Conservation (phyloP, 257 asterid genomes). For the Thymus quinquecostatus region DNA sequence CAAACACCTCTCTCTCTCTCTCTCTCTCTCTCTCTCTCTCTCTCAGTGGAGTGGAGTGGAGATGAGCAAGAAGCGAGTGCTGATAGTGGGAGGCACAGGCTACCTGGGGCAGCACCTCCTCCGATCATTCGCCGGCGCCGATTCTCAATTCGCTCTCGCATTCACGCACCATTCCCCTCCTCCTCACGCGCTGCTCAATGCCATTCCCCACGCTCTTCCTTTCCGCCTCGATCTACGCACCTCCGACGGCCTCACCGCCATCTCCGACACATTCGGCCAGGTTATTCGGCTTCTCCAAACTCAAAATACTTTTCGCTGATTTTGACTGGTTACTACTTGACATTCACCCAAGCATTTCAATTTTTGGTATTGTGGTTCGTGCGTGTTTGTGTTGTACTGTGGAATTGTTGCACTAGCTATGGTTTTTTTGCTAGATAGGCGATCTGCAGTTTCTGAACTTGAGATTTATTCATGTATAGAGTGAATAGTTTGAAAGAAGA, state of each 20-base stretch:
- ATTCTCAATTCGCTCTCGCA: slow-evolving; percentile 48
- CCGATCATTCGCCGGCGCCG: slow-evolving; percentile 46
- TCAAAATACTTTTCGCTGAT: not conserved
- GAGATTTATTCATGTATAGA: not conserved
- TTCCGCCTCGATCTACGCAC: slow-evolving; percentile 69
- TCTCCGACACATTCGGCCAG: slow-evolving; percentile 73
- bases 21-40: not conserved
- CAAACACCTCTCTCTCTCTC: too few species aligned
- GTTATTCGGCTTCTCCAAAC: slow-evolving; percentile 33
- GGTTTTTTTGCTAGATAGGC: not conserved
- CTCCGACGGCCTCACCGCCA: slow-evolving; percentile 59
- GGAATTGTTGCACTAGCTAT: slow-evolving; percentile 6
- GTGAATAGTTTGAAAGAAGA: slow-evolving; percentile 4
- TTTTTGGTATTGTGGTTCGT: slow-evolving; percentile 7
- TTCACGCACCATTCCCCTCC: slow-evolving; percentile 74
- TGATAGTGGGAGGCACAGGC: slow-evolving; percentile 88
- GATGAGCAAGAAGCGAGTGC: slow-evolving; percentile 53
- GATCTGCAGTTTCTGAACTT: not conserved
- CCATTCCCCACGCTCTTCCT: slow-evolving; percentile 64
- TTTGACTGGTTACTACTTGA: not conserved
- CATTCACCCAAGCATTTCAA: not conserved
- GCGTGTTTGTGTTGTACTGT: not conserved
- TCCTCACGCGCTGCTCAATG: slow-evolving; percentile 59
- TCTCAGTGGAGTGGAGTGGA: not conserved
- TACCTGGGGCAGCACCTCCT: slow-evolving; percentile 92